Percentiles rank a stretch among this genome's conserved stretches.
These are phyloP conservation scores for Globisporangium heterothallicum DNA, from an alignment of 352 stramenopile genomes.

Conservation along the genomic window DNA sequence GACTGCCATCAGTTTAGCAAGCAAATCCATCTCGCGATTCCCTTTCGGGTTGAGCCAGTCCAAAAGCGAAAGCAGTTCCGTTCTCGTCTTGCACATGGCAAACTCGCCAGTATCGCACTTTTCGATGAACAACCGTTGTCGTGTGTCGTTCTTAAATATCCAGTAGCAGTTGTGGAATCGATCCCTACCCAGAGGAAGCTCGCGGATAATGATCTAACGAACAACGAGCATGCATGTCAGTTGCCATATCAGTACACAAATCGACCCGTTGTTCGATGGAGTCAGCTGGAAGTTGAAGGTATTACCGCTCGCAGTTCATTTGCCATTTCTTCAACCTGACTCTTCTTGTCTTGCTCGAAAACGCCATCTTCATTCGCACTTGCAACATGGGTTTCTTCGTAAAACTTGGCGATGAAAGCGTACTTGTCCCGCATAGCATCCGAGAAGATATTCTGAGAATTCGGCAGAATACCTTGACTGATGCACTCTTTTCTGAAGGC, in stretches of 20 bases:
- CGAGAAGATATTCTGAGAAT: conserved; percentile 61
- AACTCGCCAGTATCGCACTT: conserved; percentile 60
- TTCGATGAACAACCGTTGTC: conserved; percentile 62
- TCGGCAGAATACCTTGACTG: conserved; percentile 55
- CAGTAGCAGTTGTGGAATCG: conserved; percentile 78
- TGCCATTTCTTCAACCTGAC: conserved; percentile 31
- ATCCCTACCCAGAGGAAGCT: conserved; percentile 62
- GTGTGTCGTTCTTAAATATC: conserved; percentile 65
- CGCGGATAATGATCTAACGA: conserved; percentile 52
- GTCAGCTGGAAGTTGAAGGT: neutral
- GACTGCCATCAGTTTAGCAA: conserved; percentile 45
- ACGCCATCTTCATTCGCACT: conserved; percentile 44
- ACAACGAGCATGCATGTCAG: neutral
- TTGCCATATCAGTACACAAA: neutral
- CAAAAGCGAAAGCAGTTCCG: conserved; percentile 40
- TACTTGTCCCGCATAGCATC: conserved; percentile 57
- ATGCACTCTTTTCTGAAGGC: conserved; percentile 55
- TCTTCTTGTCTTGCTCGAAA: conserved; percentile 46
- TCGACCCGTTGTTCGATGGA: too few relatives aligned
- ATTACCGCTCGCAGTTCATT: conserved; percentile 32
- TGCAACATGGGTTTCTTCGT: conserved; percentile 48
- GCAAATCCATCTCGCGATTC: conserved; percentile 53
- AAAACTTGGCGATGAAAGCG: conserved; percentile 62
- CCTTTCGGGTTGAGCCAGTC: conserved; percentile 77
- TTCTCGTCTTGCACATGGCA: conserved; percentile 32